Conservation (phyloP, 2,329 filamentous ascomycete species). For the Ophiognomonia clavigignenti-juglandacearum region DNA sequence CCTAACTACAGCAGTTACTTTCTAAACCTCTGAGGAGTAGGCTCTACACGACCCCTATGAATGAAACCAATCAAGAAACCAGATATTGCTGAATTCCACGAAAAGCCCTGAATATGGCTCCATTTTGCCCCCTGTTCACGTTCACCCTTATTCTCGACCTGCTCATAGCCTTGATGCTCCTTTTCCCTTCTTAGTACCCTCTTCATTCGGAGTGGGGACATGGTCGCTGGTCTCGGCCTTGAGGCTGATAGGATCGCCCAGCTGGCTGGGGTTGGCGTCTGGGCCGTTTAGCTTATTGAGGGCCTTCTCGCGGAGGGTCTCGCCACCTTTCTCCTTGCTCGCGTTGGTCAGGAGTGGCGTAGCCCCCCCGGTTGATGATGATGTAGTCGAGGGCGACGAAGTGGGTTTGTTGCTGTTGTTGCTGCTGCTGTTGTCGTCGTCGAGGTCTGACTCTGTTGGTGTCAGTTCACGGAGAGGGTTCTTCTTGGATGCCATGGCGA, state of each 20-base stretch:
- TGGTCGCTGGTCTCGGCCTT: slow-evolving; percentile 12
- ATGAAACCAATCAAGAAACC: slow-evolving; percentile 10
- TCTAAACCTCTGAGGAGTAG: slow-evolving; percentile 5
- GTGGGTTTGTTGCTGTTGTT: background rate
- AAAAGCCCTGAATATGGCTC: background rate
- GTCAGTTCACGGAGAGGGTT: slow-evolving; percentile 13
- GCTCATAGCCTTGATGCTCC: slow-evolving; percentile 5
- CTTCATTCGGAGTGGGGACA: slow-evolving; percentile 12
- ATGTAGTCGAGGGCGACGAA: background rate
- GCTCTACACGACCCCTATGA: slow-evolving; percentile 7
- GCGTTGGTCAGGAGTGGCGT: no score
- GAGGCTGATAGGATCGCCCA: slow-evolving; percentile 15
- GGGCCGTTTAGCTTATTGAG: slow-evolving; percentile 11
- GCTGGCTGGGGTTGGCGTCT: slow-evolving; percentile 12
- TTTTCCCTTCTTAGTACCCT: background rate
- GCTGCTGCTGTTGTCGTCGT: background rate
- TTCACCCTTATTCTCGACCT: background rate
- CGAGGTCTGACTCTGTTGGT: slow-evolving; percentile 13
- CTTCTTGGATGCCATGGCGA: slow-evolving; percentile 9
- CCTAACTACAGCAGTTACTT: background rate
- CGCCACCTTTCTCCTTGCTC: background rate
- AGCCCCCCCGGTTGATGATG: background rate
- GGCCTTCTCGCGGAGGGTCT: slow-evolving; percentile 14
- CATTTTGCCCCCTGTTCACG: background rate
- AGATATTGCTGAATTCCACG: slow-evolving; percentile 8